A percentile compares a stretch with the other conserved stretches of the same genome.
Conservation (phyloP, 1,284 basidiomycete genomes). For the Trichosporon sp. region DNA sequence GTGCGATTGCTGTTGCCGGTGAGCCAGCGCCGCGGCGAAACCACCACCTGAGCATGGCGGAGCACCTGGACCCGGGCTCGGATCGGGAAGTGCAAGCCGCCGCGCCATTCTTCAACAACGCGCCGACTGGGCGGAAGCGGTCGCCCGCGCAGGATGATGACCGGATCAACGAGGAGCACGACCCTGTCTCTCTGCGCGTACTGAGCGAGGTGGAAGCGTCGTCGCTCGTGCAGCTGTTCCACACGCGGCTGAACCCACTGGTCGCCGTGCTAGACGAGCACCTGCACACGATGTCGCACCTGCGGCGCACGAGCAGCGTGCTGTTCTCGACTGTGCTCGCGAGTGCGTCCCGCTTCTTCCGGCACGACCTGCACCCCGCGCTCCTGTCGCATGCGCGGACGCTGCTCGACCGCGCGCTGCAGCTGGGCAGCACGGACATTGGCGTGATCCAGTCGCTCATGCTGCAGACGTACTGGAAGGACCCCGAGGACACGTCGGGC, state of each 20-base stretch:
- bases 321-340: slow-evolving; percentile 34
- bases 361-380: slow-evolving; percentile 23
- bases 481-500: slow-evolving; percentile 26
- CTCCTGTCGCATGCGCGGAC: slow-evolving; percentile 31
- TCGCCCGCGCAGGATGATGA: not conserved
- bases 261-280: slow-evolving; percentile 28
- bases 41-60: slow-evolving; percentile 25
- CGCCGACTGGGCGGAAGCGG: slow-evolving; percentile 8
- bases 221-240: slow-evolving; percentile 29
- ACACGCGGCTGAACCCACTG: slow-evolving; percentile 28
- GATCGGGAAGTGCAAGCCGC: slow-evolving; percentile 15
- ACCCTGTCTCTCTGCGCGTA: slow-evolving; percentile 24
- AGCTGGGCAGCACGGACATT: slow-evolving; percentile 24
- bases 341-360: slow-evolving; percentile 26
- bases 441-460: slow-evolving; percentile 34
- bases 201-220: slow-evolving; percentile 28
- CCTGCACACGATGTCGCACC: slow-evolving; percentile 31
- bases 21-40: not conserved
- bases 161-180: slow-evolving; percentile 17
- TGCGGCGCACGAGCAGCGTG: slow-evolving; percentile 28
- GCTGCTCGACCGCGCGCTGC: slow-evolving; percentile 29
- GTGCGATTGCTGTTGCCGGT: not conserved
- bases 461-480: slow-evolving; percentile 40
- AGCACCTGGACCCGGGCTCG: slow-evolving; percentile 23
- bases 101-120: slow-evolving; percentile 24